Evolutionary conservation across 1,139 yeast species (phyloP).

Genomic region (Candida albicans): DNA sequence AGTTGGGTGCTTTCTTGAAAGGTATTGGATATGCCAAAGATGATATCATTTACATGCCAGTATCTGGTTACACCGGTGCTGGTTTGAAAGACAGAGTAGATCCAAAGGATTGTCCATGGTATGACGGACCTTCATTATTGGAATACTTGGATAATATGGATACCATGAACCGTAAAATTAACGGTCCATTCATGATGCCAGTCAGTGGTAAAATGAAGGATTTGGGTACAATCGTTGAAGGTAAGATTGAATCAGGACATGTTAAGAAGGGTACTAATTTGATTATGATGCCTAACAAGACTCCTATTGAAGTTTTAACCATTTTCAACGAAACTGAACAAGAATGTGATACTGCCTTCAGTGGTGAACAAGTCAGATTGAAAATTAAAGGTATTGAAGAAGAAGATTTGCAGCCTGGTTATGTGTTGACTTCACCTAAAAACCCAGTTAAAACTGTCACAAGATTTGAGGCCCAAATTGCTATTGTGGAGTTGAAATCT

Average conservation of each 20-base stretch:
- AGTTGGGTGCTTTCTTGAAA: conserved; percentile 73
- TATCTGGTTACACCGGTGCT: conserved; percentile 96
- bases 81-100: conserved; percentile 87
- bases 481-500: conserved; percentile 92
- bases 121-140: conserved; percentile 85
- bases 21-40: conserved; percentile 89
- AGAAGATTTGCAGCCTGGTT: conserved; percentile 91
- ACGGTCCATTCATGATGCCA: conserved; percentile 97
- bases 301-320: conserved; percentile 76
- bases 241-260: conserved; percentile 96
- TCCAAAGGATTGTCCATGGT: conserved; percentile 82
- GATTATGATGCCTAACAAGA: conserved; percentile 89
- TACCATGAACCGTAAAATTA: conserved; percentile 79
- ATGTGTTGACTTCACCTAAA: conserved; percentile 80
- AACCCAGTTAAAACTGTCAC: conserved; percentile 92
- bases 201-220: conserved; percentile 93
- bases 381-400: conserved; percentile 95
- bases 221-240: conserved; percentile 95
- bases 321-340: conserved; percentile 94
- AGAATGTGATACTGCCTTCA: conserved; percentile 84
- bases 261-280: conserved; percentile 75
- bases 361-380: conserved; percentile 97
- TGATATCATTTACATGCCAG: conserved; percentile 92
- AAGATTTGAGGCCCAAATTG: conserved; percentile 91
- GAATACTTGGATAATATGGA: conserved; percentile 86